phyloP scores from a whole-genome alignment of 257 asterid species.

The Solanum gandarillasii region DNA sequence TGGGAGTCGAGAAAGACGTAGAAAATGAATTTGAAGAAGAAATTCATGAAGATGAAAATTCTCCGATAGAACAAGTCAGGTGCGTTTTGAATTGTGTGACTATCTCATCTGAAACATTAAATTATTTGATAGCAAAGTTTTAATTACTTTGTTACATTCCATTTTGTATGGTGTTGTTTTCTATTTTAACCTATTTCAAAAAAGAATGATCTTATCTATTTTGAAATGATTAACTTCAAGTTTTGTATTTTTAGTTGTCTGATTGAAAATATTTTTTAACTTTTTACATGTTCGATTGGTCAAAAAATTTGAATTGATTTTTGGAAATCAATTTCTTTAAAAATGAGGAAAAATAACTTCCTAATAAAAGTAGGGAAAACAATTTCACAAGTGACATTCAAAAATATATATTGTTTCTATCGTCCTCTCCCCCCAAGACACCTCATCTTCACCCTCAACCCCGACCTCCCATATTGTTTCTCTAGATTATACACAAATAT shows the following conservation, averaged over 20 bases:
- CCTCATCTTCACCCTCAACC: not conserved
- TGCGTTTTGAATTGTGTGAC: not conserved
- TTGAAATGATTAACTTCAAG: not conserved
- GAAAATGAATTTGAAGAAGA: not conserved
- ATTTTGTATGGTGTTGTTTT: not conserved
- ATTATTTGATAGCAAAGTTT: not conserved
- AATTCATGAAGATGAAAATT: not conserved
- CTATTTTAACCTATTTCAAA: not conserved
- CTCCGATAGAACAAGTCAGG: not conserved
- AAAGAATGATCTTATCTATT: not conserved
- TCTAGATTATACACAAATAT: not conserved
- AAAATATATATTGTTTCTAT: not conserved
- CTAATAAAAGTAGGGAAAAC: not conserved
- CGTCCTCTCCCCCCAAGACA: not conserved
- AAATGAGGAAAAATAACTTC: not conserved
- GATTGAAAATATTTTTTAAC: not conserved
- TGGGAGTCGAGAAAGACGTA: not conserved
- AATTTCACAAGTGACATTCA: not conserved
- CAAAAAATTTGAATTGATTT: accelerated
- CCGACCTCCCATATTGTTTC: not conserved
- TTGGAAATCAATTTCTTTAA: not conserved
- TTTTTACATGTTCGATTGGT: not conserved
- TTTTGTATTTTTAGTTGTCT: not conserved
- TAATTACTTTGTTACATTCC: too few species aligned
- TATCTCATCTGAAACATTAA: not conserved